phyloP scores from a whole-genome alignment of 176 grass and related monocot species.

The Eragrostis curvula region DNA sequence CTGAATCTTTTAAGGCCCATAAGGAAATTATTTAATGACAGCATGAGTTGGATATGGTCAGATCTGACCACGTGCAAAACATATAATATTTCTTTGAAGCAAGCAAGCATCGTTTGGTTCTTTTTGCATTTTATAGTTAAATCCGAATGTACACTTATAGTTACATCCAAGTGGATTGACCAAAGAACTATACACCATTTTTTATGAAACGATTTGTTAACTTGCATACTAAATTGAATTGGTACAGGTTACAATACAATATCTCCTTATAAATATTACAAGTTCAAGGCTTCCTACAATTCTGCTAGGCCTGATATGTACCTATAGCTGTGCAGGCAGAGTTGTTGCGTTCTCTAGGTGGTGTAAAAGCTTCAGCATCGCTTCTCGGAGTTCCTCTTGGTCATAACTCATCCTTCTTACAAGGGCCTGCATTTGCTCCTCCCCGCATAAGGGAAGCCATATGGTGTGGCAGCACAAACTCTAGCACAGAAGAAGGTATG shows the following conservation, averaged over 20 bases:
- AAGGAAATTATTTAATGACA: background rate
- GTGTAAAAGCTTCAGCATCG: slow-evolving; percentile 71
- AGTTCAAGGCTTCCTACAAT: background rate
- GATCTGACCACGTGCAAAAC: background rate
- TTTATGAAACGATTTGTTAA: background rate
- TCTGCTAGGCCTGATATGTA: background rate
- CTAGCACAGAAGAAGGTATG: slow-evolving; percentile 90
- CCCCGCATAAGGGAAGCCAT: slow-evolving; percentile 97
- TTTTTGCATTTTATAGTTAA: background rate
- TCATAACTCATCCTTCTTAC: slow-evolving; percentile 97
- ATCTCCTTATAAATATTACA: slow-evolving; percentile 13
- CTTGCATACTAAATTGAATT: background rate
- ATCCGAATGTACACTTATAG: background rate
- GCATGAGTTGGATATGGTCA: slow-evolving; percentile 1
- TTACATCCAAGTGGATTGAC: no score
- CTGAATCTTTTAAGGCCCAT: background rate
- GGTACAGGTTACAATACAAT: background rate
- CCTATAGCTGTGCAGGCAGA: slow-evolving; percentile 58
- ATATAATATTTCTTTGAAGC: no score
- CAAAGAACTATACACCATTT: background rate
- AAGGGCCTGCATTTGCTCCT: slow-evolving; percentile 97
- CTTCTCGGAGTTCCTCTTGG: slow-evolving; percentile 91
- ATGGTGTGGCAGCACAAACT: slow-evolving; percentile 99
- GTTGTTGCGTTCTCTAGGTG: slow-evolving; percentile 76
- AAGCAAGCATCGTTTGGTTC: background rate